phyloP scores from a whole-genome alignment of 2,329 filamentous ascomycete genomes.

The Calycina herbarum region DNA sequence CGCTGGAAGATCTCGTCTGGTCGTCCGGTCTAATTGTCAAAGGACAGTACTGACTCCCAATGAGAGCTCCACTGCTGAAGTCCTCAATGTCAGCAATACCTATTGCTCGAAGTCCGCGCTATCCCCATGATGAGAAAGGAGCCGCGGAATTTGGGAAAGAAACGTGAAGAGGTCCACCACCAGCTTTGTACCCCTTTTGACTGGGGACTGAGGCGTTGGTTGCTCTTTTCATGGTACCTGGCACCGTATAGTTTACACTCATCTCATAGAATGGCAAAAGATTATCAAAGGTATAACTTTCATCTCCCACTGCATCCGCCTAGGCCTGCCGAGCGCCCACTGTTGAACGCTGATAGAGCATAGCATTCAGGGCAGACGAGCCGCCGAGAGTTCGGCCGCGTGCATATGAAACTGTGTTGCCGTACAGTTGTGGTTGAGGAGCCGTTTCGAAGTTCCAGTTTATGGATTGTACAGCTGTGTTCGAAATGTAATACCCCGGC shows the following conservation, averaged over 20 bases:
- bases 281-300: conserved; percentile 47
- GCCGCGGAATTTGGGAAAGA: conserved; percentile 10
- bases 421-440: background rate
- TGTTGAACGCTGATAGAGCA: conserved; percentile 27
- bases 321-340: conserved; percentile 41
- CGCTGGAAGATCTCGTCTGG: conserved; percentile 20
- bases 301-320: conserved; percentile 43
- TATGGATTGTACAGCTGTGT: no score
- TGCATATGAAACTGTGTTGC: conserved; percentile 27
- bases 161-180: background rate
- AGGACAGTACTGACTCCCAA: conserved; percentile 15
- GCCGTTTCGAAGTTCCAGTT: no score
- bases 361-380: conserved; percentile 40
- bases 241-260: conserved; percentile 27
- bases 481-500: no score
- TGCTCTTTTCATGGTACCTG: conserved; percentile 4
- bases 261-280: conserved; percentile 49
- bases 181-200: background rate
- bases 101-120: conserved; percentile 11
- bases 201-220: background rate
- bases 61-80: conserved; percentile 26
- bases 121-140: conserved; percentile 17
- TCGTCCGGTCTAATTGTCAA: conserved; percentile 20
- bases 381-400: conserved; percentile 40
- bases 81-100: conserved; percentile 3